Base-by-base conservation (phyloP, 257 asterid genomes). In the Avicennia marina region DNA sequence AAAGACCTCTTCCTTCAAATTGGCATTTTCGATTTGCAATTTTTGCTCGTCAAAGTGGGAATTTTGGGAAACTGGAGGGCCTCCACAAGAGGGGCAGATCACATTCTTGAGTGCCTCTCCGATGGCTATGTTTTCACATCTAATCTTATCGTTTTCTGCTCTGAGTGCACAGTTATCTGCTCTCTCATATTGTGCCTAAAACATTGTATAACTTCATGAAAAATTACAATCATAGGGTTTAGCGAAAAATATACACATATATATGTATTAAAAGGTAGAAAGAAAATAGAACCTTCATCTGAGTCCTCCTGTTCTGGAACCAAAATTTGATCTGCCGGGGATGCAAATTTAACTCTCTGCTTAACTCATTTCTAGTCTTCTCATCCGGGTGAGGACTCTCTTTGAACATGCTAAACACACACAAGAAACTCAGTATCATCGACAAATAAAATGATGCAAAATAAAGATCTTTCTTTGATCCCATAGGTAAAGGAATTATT, bases 351-450 rank as follows among this genome's bases (percentile, higher is more conserved):
- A 93, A 68, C 74, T 93, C 99, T 53, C 95, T 80, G 67, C 99
- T 93, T 34, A 93, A 68, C 64, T 78, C 79, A 67, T 76, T 64
- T 40, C 97, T 86, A 4, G 85, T 79, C 74, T 89, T 93, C 77
- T 93, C 99, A 56, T 93, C 99, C 19, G 99, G 99, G 64, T 93
- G 99, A 7, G 96, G 95, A 66, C 86, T 80, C 41, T 84, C 99
- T 62, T 81, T 86, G 71, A 93, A 93, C 83, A 85, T 71, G 18
- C 99, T 93, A 44, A n/a, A n/a, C n/a, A 49, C 42, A 69, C 21
- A 46, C 32, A 65, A 6, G 70, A 53, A 66, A 34, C 64, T 77
- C 27, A 71, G 32, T 13, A 27, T 7, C 45, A 55, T 50, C 55
- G 67, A 54, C 26, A 57, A 19, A 18, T 20, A 4, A 10, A 2